Base-by-base conservation (phyloP, 1,139 yeast genomes). In the Lodderomyces metapsilosis region DNA sequence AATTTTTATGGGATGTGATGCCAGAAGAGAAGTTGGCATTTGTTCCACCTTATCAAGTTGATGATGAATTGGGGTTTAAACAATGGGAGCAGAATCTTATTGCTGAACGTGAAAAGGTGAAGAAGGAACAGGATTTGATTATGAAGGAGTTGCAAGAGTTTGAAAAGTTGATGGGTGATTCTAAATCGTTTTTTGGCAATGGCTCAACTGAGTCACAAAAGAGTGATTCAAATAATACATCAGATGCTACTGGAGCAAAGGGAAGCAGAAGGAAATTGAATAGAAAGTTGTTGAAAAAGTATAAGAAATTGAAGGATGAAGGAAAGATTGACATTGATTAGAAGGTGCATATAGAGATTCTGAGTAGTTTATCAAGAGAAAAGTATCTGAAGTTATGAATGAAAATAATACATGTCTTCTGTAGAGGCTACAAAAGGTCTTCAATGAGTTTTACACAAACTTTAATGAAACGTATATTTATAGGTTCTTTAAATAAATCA, bases 1-100 rank as follows among this genome's bases (percentile, higher is more conserved):
- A 64, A 30, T 69, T 65, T 44, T 59, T 72, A 33, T 71, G 77
- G 76, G 56, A 63, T 12, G 44, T 68, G 35, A 54, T 67, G 27
- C 76, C 76, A 1, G 57, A 58, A 34, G 66, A 60, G 16, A 62
- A 61, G 39, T 50, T 63, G 31, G 70, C 64, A 52, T 74, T 69
- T 8, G 52, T 51, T 3, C 68, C 71, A 11, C 75, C 76, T 2
- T 68, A 62, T 42, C 72, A 64, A 40, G 30, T 13, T 15, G 40
- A 47, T 16, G 48, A 55, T 31, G 52, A 54, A 4, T 48, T 58
- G 34, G 68, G 68, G 7, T 70, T 70, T 47, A 65, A 61, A 40
- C 51, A 57, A n/a, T 71, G 74, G 73, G 76, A 71, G 47, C 47
- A 54, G 20, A 52, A 53, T 33, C 53, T 56, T 46, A 44, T 62